These are phyloP conservation scores for Arachnomyces sp. DNA, from an alignment of 2,329 filamentous ascomycete genomes.

Conservation along the genomic window DNA sequence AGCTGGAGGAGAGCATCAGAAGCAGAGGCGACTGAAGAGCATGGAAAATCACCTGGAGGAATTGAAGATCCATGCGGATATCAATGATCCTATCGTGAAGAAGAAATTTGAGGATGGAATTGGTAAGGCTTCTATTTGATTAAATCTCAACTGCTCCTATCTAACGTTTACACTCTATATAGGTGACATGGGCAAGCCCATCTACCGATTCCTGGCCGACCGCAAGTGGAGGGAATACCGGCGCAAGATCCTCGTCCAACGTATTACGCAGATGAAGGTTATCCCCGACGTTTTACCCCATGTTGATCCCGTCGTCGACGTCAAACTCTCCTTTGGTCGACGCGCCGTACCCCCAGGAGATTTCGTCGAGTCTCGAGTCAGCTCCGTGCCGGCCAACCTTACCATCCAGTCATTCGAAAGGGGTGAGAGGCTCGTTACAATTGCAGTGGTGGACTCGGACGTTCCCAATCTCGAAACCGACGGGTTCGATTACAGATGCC, in stretches of 20 bases:
- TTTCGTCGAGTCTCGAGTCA: slow-evolving; percentile 65
- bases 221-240: slow-evolving; percentile 81
- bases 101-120: slow-evolving; percentile 85
- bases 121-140: slow-evolving; percentile 47
- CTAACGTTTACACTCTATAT: slow-evolving; percentile 2
- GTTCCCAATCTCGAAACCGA: slow-evolving; percentile 72
- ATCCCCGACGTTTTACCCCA: slow-evolving; percentile 79
- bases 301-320: slow-evolving; percentile 68
- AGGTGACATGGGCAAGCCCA: slow-evolving; percentile 94
- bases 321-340: slow-evolving; percentile 70
- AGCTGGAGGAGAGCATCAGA: slow-evolving; percentile 55
- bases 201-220: slow-evolving; percentile 85
- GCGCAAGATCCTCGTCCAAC: slow-evolving; percentile 69
- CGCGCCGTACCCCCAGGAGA: slow-evolving; percentile 65
- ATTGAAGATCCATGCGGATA: slow-evolving; percentile 82
- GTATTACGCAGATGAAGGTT: slow-evolving; percentile 76
- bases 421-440: slow-evolving; percentile 71
- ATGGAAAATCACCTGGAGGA: slow-evolving; percentile 65
- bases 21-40: slow-evolving; percentile 58
- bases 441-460: slow-evolving; percentile 83
- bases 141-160: not conserved
- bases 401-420: slow-evolving; percentile 77
- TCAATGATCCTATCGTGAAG: slow-evolving; percentile 92
- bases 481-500: slow-evolving; percentile 69
- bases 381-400: slow-evolving; percentile 65